These are phyloP conservation scores for Tricholoma matsutake DNA, from an alignment of 768 basidiomycete genomes.

Conservation along the genomic window DNA sequence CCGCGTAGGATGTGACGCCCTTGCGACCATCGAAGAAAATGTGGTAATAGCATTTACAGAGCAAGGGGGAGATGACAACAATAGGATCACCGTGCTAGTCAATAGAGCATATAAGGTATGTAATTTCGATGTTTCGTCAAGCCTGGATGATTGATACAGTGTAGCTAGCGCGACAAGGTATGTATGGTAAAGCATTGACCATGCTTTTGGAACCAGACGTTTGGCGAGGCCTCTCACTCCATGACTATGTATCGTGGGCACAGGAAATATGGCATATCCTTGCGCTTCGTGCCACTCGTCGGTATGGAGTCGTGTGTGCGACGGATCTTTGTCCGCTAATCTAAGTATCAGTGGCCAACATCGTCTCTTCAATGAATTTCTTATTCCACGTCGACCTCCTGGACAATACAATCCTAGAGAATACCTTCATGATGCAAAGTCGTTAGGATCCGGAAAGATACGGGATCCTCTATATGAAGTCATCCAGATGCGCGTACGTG, in stretches of 20 bases:
- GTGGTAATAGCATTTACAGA: slow-evolving; percentile 67
- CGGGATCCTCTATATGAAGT: slow-evolving; percentile 44
- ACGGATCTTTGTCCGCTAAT: background rate
- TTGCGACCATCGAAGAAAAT: slow-evolving; percentile 66
- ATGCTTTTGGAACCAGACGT: slow-evolving; percentile 64
- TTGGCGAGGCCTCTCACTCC: slow-evolving; percentile 64
- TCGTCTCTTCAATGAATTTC: slow-evolving; percentile 61
- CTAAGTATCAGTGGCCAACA: slow-evolving; percentile 53
- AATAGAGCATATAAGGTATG: slow-evolving; percentile 69
- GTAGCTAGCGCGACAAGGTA: slow-evolving; percentile 68
- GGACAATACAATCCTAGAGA: slow-evolving; percentile 53
- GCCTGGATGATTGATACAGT: background rate
- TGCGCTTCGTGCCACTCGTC: slow-evolving; percentile 61
- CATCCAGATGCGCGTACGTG: slow-evolving; percentile 43
- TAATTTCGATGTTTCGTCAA: background rate
- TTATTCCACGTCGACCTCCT: slow-evolving; percentile 57
- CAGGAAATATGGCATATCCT: slow-evolving; percentile 77
- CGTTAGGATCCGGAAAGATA: slow-evolving; percentile 39
- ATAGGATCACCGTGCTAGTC: slow-evolving; percentile 54
- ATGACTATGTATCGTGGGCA: slow-evolving; percentile 73
- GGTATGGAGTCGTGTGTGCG: slow-evolving; percentile 39
- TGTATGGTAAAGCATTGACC: slow-evolving; percentile 57
- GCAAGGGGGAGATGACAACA: slow-evolving; percentile 55
- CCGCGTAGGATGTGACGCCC: slow-evolving; percentile 56
- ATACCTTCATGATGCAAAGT: slow-evolving; percentile 47